Percentiles rank a stretch among this genome's conserved stretches.
Evolutionary conservation across 371 early-diverging fungal genomes (phyloP).

Genomic region (Apophysomyces variabilis): DNA sequence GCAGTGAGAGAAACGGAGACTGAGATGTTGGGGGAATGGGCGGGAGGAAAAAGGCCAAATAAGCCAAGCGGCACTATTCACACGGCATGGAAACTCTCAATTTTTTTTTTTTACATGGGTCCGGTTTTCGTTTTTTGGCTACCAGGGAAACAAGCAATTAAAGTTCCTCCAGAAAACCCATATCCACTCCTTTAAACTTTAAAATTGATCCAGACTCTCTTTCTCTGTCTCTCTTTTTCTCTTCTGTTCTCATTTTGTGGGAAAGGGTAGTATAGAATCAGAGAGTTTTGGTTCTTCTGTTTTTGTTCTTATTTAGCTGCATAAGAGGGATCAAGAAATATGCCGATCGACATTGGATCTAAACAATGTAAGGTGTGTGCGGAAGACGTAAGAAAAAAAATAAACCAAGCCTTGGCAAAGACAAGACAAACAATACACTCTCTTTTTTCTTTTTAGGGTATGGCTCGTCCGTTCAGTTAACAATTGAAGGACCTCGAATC

Average conservation of each 20-base stretch:
- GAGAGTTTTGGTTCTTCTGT: background rate
- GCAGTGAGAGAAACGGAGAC: background rate
- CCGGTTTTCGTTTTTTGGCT: background rate
- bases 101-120: too few species aligned
- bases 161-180: background rate
- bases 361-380: too few species aligned
- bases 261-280: background rate
- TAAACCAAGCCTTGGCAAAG: background rate
- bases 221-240: background rate
- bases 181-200: constrained; percentile 4
- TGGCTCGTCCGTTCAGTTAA: constrained; percentile 13
- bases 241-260: too few species aligned
- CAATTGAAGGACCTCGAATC: constrained; percentile 56
- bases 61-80: background rate
- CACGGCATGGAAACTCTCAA: background rate
- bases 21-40: too few species aligned
- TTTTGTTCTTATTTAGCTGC: background rate
- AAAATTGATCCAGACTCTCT: constrained; percentile 11
- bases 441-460: too few species aligned
- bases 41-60: too few species aligned
- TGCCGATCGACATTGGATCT: too few species aligned
- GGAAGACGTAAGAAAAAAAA: background rate
- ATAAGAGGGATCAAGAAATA: too few species aligned
- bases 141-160: constrained; percentile 5
- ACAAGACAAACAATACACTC: too few species aligned